phyloP scores from a whole-genome alignment of 306 rosid genomes.

The Lathyrus tuberosus region DNA sequence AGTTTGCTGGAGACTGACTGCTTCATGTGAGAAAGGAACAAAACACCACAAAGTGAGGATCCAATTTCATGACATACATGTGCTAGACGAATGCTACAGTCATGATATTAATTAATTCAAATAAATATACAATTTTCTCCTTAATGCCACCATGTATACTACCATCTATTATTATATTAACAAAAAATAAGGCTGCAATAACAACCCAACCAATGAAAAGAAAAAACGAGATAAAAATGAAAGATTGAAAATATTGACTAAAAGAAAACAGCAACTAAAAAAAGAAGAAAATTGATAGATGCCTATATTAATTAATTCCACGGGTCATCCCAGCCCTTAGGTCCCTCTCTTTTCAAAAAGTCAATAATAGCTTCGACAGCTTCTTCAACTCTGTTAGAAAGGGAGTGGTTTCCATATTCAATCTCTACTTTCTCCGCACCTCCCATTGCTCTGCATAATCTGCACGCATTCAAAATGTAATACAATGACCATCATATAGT shows the following conservation, averaged over 20 bases:
- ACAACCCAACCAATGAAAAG: constrained; percentile 25
- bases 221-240: constrained; percentile 23
- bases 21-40: constrained; percentile 1
- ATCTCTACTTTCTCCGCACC: constrained; percentile 94
- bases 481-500: constrained; percentile 3
- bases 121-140: constrained; percentile 1
- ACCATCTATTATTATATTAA: constrained; percentile 42
- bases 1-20: not conserved
- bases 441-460: constrained; percentile 93
- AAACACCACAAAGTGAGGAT: not conserved
- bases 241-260: constrained; percentile 19
- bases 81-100: not conserved
- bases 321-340: constrained; percentile 99
- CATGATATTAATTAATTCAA: constrained; percentile 21
- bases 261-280: constrained; percentile 10
- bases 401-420: constrained; percentile 92
- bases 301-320: constrained; percentile 69
- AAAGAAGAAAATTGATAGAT: constrained; percentile 10
- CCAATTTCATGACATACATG: not conserved
- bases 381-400: constrained; percentile 86
- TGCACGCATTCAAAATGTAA: constrained; percentile 47
- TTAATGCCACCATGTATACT: not conserved
- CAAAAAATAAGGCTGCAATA: constrained; percentile 42
- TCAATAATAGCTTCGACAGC: constrained; percentile 80
- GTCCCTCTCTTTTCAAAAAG: constrained; percentile 86